These are phyloP conservation scores for Neonectria coccinea DNA, from an alignment of 2,329 filamentous ascomycete species.

Conservation along the genomic window DNA sequence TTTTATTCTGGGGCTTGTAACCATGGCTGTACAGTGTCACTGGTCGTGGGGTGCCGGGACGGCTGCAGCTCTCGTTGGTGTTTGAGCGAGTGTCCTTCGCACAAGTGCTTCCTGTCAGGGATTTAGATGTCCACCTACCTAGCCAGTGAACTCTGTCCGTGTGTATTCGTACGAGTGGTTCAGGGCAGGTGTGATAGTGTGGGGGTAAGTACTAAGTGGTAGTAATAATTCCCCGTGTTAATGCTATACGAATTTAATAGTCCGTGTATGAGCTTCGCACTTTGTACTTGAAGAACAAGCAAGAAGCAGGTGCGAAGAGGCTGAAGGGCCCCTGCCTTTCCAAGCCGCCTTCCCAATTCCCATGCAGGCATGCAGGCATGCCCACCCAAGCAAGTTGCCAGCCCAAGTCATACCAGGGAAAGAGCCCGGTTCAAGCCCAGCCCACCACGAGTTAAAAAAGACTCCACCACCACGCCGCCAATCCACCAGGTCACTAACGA, in stretches of 20 bases:
- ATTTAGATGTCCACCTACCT: background rate
- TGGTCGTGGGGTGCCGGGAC: constrained; percentile 11
- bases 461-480: constrained; percentile 29
- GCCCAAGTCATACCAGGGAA: constrained; percentile 1
- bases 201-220: background rate
- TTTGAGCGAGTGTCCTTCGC: background rate
- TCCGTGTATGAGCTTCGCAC: background rate
- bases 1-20: constrained; percentile 8
- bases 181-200: background rate
- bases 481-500: constrained; percentile 16
- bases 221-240: constrained; percentile 1
- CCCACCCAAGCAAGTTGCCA: constrained; percentile 3
- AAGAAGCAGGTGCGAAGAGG: background rate
- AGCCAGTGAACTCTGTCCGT: background rate
- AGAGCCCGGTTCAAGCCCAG: constrained; percentile 3
- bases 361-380: constrained; percentile 14
- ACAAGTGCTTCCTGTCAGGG: background rate
- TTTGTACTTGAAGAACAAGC: background rate
- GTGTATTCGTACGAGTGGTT: background rate
- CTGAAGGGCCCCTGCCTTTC: constrained; percentile 1
- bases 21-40: constrained; percentile 9
- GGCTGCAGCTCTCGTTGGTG: background rate
- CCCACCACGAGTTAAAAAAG: constrained; percentile 15
- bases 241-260: background rate
- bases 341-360: background rate